Percentiles rank a stretch among this genome's conserved stretches.
Conservation (phyloP, 2,329 filamentous ascomycete genomes). For the Monilinia vaccinii-corymbosi region DNA sequence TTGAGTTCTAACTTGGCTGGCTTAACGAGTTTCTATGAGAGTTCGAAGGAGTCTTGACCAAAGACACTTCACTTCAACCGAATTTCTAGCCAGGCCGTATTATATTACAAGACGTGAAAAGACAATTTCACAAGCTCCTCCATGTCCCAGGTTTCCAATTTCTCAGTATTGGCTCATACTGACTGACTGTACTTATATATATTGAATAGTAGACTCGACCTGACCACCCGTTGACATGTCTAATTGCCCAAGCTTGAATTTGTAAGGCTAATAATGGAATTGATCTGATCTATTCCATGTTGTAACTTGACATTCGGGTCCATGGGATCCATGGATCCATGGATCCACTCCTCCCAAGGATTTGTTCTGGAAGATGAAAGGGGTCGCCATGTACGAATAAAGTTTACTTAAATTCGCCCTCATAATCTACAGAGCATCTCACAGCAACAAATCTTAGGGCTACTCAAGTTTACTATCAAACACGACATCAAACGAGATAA, state of each 20-base stretch:
- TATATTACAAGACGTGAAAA: not conserved
- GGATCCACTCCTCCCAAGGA: not conserved
- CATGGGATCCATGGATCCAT: too few species aligned
- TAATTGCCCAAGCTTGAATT: conserved; percentile 1
- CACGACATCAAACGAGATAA: not conserved
- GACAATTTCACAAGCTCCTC: not conserved
- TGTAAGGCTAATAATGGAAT: not conserved
- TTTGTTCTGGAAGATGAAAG: conserved; percentile 6
- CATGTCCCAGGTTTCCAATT: not conserved
- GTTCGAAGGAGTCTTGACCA: not conserved
- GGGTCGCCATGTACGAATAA: not conserved
- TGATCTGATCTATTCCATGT: not conserved
- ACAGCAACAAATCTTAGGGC: too few species aligned
- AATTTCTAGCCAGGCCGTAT: not conserved
- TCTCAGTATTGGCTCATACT: not conserved
- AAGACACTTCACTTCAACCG: not conserved
- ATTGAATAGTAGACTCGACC: not conserved
- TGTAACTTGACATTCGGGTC: not conserved
- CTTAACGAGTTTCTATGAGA: not conserved
- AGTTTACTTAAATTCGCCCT: not conserved
- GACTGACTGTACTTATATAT: not conserved
- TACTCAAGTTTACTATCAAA: too few species aligned
- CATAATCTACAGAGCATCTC: not conserved
- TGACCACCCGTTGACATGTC: not conserved
- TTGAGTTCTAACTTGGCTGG: not conserved